phyloP scores from a whole-genome alignment of 257 asterid genomes.

The Forsythia suspensa region DNA sequence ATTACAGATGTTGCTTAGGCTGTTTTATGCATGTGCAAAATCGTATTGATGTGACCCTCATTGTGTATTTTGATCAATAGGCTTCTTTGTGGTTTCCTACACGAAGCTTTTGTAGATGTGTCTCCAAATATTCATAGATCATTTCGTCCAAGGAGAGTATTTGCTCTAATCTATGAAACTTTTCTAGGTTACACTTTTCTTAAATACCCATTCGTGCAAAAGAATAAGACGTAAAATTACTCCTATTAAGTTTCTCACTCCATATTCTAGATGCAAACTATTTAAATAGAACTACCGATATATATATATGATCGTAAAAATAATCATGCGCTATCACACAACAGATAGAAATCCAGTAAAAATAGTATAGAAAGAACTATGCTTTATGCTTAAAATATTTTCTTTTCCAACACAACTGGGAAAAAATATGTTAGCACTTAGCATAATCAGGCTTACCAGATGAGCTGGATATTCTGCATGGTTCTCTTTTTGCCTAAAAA shows the following conservation, averaged over 20 bases:
- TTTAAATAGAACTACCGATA: neutral
- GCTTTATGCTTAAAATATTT: no score
- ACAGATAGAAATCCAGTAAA: neutral
- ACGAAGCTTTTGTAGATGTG: no score
- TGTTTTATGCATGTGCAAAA: neutral
- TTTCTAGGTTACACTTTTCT: neutral
- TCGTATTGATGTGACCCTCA: neutral
- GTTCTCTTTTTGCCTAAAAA: conserved; percentile 54
- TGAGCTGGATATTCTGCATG: conserved; percentile 62
- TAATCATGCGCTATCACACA: neutral
- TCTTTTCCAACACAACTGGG: neutral
- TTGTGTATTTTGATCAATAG: neutral
- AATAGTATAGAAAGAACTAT: no score
- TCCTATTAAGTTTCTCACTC: neutral
- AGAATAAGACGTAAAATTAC: neutral
- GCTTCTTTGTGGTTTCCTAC: no score
- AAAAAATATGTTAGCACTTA: neutral
- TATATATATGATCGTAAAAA: no score
- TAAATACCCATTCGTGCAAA: neutral
- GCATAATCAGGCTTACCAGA: conserved; percentile 35
- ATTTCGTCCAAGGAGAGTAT: no score
- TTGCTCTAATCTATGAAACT: neutral
- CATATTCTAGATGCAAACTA: neutral
- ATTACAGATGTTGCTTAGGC: no score
- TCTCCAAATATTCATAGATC: no score